A percentile compares a stretch with the other conserved stretches of the same genome.
Conservation (phyloP, 176 grass and related monocot species). For the Hordeum vulgare region MorexV3_pseudomolecules_assembly NC_058523.1:515957511-515958010, state of each 20-base stretch:
- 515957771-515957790: constrained; percentile 38
- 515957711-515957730: not conserved
- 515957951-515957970: not conserved
- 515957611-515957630: not conserved
- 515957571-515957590: not conserved
- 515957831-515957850: constrained; percentile 11
- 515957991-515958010: constrained; percentile 26
- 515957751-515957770: not conserved
- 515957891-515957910: constrained; percentile 28
- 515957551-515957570: not conserved
- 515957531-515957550: not conserved
- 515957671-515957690: not conserved
- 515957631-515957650: not conserved
- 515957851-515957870: constrained; percentile 3
- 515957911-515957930: not conserved
- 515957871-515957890: constrained; percentile 32
- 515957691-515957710: constrained; percentile 12
- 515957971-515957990: not conserved
- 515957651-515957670: not conserved
- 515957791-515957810: not conserved
- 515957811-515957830: not conserved
- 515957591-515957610: not conserved
- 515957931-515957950: constrained; percentile 14
- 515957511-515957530: too few species aligned
- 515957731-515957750: not conserved